phyloP scores from a whole-genome alignment of 2,329 filamentous ascomycete species.

The Parafenestella ontariensis region DNA sequence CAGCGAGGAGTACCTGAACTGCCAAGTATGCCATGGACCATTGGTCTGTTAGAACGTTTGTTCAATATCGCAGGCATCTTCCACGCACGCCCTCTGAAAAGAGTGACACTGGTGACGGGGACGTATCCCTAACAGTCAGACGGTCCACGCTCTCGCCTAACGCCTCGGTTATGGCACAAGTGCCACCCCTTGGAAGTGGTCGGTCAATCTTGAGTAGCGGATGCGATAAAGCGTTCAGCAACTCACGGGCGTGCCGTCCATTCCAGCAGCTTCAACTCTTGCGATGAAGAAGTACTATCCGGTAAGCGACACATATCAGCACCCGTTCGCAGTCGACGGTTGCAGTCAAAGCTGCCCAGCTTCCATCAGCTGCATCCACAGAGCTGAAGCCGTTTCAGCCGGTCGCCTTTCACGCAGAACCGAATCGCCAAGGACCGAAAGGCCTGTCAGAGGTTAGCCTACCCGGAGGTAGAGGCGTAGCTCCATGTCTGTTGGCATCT shows the following conservation, averaged over 20 bases:
- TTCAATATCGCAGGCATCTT: conserved; percentile 26
- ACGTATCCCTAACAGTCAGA: conserved; percentile 12
- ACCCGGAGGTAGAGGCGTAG: conserved; percentile 5
- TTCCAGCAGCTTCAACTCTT: conserved; percentile 16
- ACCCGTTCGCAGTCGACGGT: conserved; percentile 6
- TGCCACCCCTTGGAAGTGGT: conserved; percentile 2
- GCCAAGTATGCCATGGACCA: conserved; percentile 29
- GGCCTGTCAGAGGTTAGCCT: conserved; percentile 15
- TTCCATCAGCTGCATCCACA: neutral
- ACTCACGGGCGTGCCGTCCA: conserved; percentile 18
- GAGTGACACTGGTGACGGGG: conserved; percentile 21
- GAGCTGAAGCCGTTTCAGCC: conserved; percentile 2
- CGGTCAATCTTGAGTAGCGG: conserved; percentile 9
- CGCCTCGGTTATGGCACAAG: conserved; percentile 1
- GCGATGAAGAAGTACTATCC: conserved; percentile 1
- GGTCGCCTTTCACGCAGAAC: conserved; percentile 4
- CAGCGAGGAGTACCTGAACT: conserved; percentile 10
- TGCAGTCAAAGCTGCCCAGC: neutral
- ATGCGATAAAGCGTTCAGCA: conserved; percentile 6
- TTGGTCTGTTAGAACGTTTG: conserved; percentile 24
- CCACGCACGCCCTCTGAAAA: conserved; percentile 23
- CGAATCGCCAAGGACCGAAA: conserved; percentile 13
- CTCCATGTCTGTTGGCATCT: conserved; percentile 17
- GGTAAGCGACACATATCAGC: conserved; percentile 17
- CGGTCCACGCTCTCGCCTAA: neutral